Percentiles rank a stretch among this genome's conserved stretches.
Evolutionary conservation across 805 yeast genomes (phyloP).

Genomic region (Hanseniaspora meyeri): DNA sequence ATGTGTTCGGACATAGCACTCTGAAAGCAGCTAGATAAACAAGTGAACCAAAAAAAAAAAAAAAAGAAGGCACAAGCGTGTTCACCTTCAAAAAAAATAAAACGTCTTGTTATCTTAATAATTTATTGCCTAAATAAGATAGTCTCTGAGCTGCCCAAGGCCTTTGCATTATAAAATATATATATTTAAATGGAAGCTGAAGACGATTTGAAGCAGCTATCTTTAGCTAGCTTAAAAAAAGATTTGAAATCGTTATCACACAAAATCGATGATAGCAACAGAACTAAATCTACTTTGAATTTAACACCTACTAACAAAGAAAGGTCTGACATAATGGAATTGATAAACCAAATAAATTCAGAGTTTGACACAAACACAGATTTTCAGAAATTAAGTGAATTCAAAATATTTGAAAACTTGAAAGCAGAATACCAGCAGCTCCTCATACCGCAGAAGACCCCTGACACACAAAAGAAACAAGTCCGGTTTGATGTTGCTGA

Average conservation of each 20-base stretch:
- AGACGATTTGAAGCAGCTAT: not conserved
- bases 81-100: too few relatives aligned
- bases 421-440: not conserved
- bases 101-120: not conserved
- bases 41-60: too few relatives aligned
- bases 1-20: too few relatives aligned
- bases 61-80: too few relatives aligned
- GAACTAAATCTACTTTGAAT: not conserved
- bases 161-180: too few relatives aligned
- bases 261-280: not conserved
- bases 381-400: not conserved
- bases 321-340: not conserved
- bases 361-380: not conserved
- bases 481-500: conserved; percentile 10
- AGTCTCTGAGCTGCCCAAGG: too few relatives aligned
- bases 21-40: too few relatives aligned
- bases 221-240: not conserved
- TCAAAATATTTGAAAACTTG: not conserved
- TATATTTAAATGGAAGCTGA: not conserved
- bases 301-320: not conserved
- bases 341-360: not conserved
- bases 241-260: not conserved
- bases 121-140: too few relatives aligned
- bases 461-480: not conserved
- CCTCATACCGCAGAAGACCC: not conserved